phyloP scores from a whole-genome alignment of 140 eudicot genomes.

The Anethum foeniculum region DNA sequence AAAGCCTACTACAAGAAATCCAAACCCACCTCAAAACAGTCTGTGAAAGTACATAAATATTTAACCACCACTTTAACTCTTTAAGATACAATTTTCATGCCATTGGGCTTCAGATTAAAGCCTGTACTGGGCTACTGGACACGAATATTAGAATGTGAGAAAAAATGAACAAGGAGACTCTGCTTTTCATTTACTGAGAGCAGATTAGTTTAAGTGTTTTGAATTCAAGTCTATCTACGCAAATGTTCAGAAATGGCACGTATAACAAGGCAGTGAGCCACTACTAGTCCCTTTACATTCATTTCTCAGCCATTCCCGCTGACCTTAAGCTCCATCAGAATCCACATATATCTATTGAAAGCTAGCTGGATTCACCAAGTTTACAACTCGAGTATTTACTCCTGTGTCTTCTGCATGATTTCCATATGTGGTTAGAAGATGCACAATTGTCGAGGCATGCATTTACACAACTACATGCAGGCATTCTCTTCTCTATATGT shows the following conservation, averaged over 20 bases:
- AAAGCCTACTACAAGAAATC: background rate
- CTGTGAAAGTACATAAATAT: background rate
- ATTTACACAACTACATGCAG: background rate
- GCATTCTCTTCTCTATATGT: background rate
- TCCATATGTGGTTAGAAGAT: slow-evolving; percentile 1
- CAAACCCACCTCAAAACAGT: background rate
- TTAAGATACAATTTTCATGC: background rate
- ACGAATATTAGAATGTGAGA: background rate
- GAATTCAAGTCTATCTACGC: background rate
- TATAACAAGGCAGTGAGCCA: background rate
- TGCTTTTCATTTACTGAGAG: too few relatives aligned
- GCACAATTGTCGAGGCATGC: slow-evolving; percentile 3
- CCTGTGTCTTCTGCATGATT: background rate
- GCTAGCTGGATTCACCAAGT: background rate
- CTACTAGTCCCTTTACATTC: background rate
- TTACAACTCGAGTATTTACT: background rate
- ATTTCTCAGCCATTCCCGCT: background rate
- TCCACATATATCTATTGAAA: background rate
- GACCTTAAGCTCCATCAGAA: background rate
- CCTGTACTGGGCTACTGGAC: background rate
- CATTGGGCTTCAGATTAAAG: background rate
- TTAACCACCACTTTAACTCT: background rate
- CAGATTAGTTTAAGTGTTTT: background rate
- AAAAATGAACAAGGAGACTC: background rate
- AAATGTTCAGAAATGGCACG: background rate